Evolutionary conservation across 163 green algal species (phyloP), one percentile per base, ranked within the genome.

Genomic region (Prototheca wickerhamii): DNA sequence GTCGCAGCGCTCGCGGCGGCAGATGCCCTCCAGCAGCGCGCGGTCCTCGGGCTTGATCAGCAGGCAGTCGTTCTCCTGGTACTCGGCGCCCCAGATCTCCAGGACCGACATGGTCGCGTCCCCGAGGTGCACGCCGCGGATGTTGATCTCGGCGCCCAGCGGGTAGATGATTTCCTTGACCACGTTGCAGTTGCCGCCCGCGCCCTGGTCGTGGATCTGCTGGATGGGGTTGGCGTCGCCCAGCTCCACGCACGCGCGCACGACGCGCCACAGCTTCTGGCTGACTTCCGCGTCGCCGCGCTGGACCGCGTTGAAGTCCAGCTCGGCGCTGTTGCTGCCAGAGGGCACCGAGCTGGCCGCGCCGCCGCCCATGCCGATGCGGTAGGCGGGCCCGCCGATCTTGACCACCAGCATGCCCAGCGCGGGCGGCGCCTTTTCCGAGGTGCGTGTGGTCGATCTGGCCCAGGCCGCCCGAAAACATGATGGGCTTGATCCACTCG

Each of bases 401-500:
- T 99, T 99, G 40, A 98, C 89, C 6, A 99, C 87, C 32, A 98
- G 80, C 91, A 97, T 97, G 65, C 87, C 89, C 18, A 96, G 26
- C 60, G 91, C 86, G 4, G 84, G 78, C 32, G 87, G 75, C 17
- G 74, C 69, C 84, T 99, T 99, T 29, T 95, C 75, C 61, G n/a
- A 97, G 73, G 73, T 98, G 93, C n/a, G 64, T 40, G 77, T 97
- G 89, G 77, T 98, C 92, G 60, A 98, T 98, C 72, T 94, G 82
- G 21, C 86, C 86, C 34, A 92, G 60, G 51, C 86, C 86, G 10
- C 50, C 86, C 64, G 77, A 93, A 81, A 99, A 99, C 93, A 99
- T 99, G 88, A 99, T 99, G 59, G 93, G 93, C 77, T 99, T 99
- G 65, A 99, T 88, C 90, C 91, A 99, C 77, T 99, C 93, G 30